Evolutionary conservation across 2,329 filamentous ascomycete species (phyloP), one percentile per base, ranked within the genome.

Genomic region (Elsinoe ampelina): DNA sequence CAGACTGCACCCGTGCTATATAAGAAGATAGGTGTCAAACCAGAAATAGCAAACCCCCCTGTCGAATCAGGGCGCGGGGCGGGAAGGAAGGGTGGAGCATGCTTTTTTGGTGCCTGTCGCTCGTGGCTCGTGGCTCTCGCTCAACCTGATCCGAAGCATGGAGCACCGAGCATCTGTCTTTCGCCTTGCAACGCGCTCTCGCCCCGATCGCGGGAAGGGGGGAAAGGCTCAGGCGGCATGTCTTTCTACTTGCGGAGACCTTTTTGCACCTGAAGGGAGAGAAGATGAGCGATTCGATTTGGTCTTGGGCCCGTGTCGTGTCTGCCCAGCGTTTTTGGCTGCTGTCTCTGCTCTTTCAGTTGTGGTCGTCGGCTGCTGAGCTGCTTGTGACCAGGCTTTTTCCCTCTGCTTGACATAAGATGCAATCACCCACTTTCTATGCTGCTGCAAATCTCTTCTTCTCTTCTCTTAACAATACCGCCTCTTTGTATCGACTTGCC

Each of bases 371-470:
- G 48, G 20, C 47, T 32, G n/a, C 48, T 19, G 48, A 22, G 17
- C 47, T 51, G 32, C 47, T 52, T 52, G 48, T 52, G 48, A 52
- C 34, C 48, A 52, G 41, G 48, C 48, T 52, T 52, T 52, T 36
- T 39, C 13, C 13, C 22, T 26, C n/a, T 34, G 48, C 26, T 45
- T 52, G 48, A 30, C 48, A 52, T 38, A 52, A 52, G 48, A 52
- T 52, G 48, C 48, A 39, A 52, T 52, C 48, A 52, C 48, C 48
- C 48, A 52, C 48, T 35, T 52, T 52, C 48, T 52, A 52, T 52
- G 38, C 48, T 52, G 34, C 34, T 52, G 32, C 48, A 34, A 22
- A 22, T 39, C 32, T 34, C 32, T 52, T 34, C 34, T 34, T 52
- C 32, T n/a, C 38, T 15, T 19, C 34, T 19, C 20, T 34, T 39